Evolutionary conservation across 257 asterid genomes (phyloP).

Genomic region (Cordia subcordata): DNA sequence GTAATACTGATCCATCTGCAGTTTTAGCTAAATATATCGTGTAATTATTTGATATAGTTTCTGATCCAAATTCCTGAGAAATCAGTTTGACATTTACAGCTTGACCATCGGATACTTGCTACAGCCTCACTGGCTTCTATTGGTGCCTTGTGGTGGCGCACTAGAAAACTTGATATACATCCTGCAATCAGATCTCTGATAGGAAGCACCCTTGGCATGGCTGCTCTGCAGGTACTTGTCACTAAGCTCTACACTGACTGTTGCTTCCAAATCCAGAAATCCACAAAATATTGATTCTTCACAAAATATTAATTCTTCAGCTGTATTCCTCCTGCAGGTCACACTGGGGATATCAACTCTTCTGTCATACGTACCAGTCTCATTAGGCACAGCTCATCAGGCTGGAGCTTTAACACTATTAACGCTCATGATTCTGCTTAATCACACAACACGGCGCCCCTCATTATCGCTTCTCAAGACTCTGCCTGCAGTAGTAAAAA

Average conservation of each 20-base stretch:
- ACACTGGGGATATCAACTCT: constrained; percentile 80
- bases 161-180: constrained; percentile 71
- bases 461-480: constrained; percentile 65
- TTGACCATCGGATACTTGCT: constrained; percentile 95
- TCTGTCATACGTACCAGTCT: constrained; percentile 74
- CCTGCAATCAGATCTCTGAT: constrained; percentile 67
- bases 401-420: constrained; percentile 96
- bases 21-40: neutral
- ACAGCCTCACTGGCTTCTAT: constrained; percentile 69
- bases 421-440: constrained; percentile 74
- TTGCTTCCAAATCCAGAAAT: neutral
- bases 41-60: neutral
- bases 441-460: constrained; percentile 84
- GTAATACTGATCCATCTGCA: neutral
- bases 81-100: constrained; percentile 30
- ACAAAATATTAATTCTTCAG: neutral
- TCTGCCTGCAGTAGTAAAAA: constrained; percentile 54
- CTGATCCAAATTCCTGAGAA: neutral
- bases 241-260: constrained; percentile 1
- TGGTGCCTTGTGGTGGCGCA: constrained; percentile 68
- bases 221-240: constrained; percentile 69
- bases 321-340: constrained; percentile 40
- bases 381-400: constrained; percentile 86
- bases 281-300: neutral
- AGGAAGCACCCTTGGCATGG: constrained; percentile 81